Evolutionary conservation across 352 stramenopile species (phyloP), one percentile per base, ranked within the genome.

Genomic region (Aphanomyces invadans): DNA sequence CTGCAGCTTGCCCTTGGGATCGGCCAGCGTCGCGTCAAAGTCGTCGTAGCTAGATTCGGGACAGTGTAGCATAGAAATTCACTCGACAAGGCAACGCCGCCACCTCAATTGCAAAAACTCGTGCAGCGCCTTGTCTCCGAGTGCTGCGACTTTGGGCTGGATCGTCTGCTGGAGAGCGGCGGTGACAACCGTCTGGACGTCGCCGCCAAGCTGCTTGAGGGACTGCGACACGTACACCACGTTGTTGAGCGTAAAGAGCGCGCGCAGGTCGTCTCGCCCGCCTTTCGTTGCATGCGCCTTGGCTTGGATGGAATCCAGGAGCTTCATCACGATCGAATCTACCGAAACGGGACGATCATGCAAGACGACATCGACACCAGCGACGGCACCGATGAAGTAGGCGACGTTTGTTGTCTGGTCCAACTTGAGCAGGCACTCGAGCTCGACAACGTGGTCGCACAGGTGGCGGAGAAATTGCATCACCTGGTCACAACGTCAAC

Each of bases 211-310:
- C 33, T 74, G 76, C 4, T 77, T 76, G 11, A 98, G 73, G 26
- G 89, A 85, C 36, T 88, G 90, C 10, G 83, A 72, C 15, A 98
- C 75, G 68, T 95, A 98, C 45, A 88, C 89, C 17, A 87, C 92
- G 70, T 98, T 98, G 76, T 98, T 98, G 44, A 92, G 85, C 28
- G 97, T 80, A 69, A 98, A 98, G n/a, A 98, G 73, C 19, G 80
- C 75, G 48, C 86, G 87, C 21, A 90, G 68, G 19, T 85, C 77
- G 21, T 70, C 67, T 65, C 81, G 77, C 25, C 49, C 36, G 1
- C 73, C 76, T 70, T 88, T 89, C 31, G 79, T 69, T 45, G 81
- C 75, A 0, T 76, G 66, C 10, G 68, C 78, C 51, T 88, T 90
- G 11, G 70, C 48, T 49, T 79, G 74, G 10, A 93, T 70, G 29